A percentile compares a stretch with the other conserved stretches of the same genome.
Conservation (phyloP, 768 basidiomycete species). For the Trametes villosa region DNA sequence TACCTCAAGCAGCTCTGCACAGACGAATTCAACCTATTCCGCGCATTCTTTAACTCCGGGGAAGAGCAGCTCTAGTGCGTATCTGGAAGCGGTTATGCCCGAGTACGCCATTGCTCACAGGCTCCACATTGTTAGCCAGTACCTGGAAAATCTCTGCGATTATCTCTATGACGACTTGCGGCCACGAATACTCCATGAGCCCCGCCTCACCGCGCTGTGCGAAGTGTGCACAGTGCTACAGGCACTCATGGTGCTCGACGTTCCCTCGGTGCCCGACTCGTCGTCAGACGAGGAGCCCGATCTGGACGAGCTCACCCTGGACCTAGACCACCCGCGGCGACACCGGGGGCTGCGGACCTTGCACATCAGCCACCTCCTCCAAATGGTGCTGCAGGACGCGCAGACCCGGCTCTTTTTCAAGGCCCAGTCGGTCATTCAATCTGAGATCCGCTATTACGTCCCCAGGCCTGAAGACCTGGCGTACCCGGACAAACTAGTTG, state of each 20-base stretch:
- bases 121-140: conserved; percentile 56
- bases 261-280: conserved; percentile 47
- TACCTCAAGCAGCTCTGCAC: conserved; percentile 91
- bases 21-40: conserved; percentile 87
- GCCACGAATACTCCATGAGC: conserved; percentile 93
- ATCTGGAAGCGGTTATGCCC: background rate
- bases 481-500: conserved; percentile 82
- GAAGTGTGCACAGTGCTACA: conserved; percentile 96
- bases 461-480: conserved; percentile 80
- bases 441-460: conserved; percentile 83
- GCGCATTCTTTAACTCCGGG: conserved; percentile 86
- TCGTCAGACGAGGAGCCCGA: conserved; percentile 38
- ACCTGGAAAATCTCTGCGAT: conserved; percentile 91
- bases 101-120: conserved; percentile 1
- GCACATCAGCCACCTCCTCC: conserved; percentile 80
- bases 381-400: conserved; percentile 93
- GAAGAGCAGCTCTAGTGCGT: conserved; percentile 74
- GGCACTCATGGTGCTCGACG: conserved; percentile 93
- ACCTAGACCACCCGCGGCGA: conserved; percentile 41
- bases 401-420: conserved; percentile 96
- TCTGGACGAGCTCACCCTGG: conserved; percentile 45
- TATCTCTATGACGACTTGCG: conserved; percentile 94
- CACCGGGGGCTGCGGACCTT: conserved; percentile 55
- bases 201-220: conserved; percentile 83
- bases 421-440: conserved; percentile 89